phyloP scores from a whole-genome alignment of 2,329 filamentous ascomycete species.

The Penicillium palitans region DNA sequence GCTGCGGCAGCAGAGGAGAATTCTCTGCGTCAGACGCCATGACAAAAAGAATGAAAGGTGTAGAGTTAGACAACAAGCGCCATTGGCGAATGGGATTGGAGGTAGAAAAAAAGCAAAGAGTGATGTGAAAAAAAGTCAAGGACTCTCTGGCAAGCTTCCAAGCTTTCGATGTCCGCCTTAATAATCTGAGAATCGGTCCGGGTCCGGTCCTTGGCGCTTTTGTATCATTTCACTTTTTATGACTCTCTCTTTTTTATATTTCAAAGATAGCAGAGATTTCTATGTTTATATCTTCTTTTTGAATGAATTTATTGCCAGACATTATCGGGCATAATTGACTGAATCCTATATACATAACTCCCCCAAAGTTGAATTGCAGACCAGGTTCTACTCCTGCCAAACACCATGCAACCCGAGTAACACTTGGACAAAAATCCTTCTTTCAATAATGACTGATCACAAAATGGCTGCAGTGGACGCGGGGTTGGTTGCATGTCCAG shows the following conservation, averaged over 20 bases:
- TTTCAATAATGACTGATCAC: conserved; percentile 4
- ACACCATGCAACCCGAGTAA: conserved; percentile 12
- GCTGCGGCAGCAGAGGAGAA: conserved; percentile 44
- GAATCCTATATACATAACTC: conserved; percentile 11
- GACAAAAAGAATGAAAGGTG: conserved; percentile 6
- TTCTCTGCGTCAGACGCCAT: conserved; percentile 45
- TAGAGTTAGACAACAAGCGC: conserved; percentile 16
- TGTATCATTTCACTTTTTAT: neutral
- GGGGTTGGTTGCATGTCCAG: conserved; percentile 2
- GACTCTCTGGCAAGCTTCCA: conserved; percentile 20
- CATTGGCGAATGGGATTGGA: conserved; percentile 14
- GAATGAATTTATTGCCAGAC: neutral
- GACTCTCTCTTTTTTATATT: neutral
- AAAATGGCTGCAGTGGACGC: conserved; percentile 5
- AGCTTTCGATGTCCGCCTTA: conserved; percentile 24
- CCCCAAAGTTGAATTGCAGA: neutral
- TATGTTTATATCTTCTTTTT: neutral
- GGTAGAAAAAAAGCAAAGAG: conserved; percentile 9
- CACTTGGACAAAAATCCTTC: neutral
- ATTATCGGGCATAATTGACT: conserved; percentile 1
- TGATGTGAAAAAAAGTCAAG: conserved; percentile 13
- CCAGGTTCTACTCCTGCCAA: conserved; percentile 6
- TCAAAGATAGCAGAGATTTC: neutral
- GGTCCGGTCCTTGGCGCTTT: conserved; percentile 8
- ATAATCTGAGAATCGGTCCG: conserved; percentile 16